Evolutionary conservation across 2,329 filamentous ascomycete species (phyloP).

Genomic region (Escovopsis sp.): DNA sequence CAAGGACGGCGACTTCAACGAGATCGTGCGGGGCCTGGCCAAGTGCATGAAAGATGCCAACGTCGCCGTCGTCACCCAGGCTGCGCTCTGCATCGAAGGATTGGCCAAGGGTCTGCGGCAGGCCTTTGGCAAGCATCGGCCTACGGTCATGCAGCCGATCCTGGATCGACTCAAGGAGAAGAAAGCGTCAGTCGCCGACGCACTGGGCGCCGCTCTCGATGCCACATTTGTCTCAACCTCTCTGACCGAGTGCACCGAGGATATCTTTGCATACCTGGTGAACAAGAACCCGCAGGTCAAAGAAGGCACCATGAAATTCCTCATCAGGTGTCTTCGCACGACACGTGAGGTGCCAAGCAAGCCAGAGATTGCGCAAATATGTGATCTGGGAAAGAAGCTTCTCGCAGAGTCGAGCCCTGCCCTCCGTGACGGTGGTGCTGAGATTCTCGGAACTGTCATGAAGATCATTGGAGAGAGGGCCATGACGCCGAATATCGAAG

Average conservation of each 20-base stretch:
- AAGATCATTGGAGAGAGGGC: constrained; percentile 95
- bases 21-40: constrained; percentile 68
- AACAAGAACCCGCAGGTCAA: constrained; percentile 98
- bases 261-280: constrained; percentile 67
- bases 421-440: constrained; percentile 76
- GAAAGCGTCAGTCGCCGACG: constrained; percentile 78
- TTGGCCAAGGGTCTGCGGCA: constrained; percentile 74
- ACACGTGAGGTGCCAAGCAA: constrained; percentile 75
- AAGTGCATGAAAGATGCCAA: constrained; percentile 99
- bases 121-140: constrained; percentile 66
- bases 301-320: constrained; percentile 83
- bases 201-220: constrained; percentile 73
- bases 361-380: constrained; percentile 67
- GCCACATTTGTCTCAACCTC: constrained; percentile 49
- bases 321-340: constrained; percentile 74
- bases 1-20: constrained; percentile 78
- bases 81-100: constrained; percentile 82
- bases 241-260: constrained; percentile 78
- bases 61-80: constrained; percentile 81
- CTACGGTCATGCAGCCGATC: constrained; percentile 71
- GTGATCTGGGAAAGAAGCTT: constrained; percentile 80
- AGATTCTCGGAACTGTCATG: constrained; percentile 88
- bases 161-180: constrained; percentile 97
- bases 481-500: constrained; percentile 86
- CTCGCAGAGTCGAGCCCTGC: constrained; percentile 78